These are phyloP conservation scores for Suhomyces kunorum DNA, from an alignment of 1,139 yeast species.

Conservation along the genomic window DNA sequence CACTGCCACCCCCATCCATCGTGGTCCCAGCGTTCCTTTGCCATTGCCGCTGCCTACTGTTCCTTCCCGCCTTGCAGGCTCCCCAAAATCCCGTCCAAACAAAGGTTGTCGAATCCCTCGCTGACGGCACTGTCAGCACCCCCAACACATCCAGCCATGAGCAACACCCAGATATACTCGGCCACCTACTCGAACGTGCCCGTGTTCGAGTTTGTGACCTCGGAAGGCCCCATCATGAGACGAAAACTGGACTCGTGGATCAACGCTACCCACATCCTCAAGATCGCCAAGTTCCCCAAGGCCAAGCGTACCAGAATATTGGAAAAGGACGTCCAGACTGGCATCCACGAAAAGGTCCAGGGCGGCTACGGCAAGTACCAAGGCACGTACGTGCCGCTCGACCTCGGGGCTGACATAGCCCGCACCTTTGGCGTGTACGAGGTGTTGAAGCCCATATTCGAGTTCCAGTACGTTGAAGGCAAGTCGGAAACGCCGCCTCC, in stretches of 20 bases:
- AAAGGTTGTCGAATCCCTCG: not conserved
- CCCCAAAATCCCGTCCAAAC: not conserved
- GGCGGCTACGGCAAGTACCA: slow-evolving; percentile 96
- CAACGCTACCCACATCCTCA: slow-evolving; percentile 88
- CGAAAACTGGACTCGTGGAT: slow-evolving; percentile 78
- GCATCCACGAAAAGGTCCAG: slow-evolving; percentile 87
- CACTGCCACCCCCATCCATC: not conserved
- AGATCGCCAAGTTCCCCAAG: slow-evolving; percentile 84
- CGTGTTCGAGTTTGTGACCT: slow-evolving; percentile 67
- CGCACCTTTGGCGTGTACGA: slow-evolving; percentile 70
- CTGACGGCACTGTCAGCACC: slow-evolving; percentile 2
- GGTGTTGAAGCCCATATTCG: slow-evolving; percentile 67
- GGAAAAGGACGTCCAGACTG: slow-evolving; percentile 85
- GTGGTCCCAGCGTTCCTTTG: not conserved
- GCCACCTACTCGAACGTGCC: slow-evolving; percentile 84
- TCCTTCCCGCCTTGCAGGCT: not conserved
- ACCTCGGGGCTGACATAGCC: slow-evolving; percentile 58
- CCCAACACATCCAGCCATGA: slow-evolving; percentile 18
- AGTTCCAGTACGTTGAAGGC: slow-evolving; percentile 59
- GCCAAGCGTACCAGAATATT: slow-evolving; percentile 81
- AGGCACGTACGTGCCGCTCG: slow-evolving; percentile 89
- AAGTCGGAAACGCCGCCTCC: slow-evolving; percentile 69
- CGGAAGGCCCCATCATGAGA: slow-evolving; percentile 82
- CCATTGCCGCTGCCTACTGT: not conserved
- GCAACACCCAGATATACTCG: slow-evolving; percentile 57